Percentiles rank a stretch among this genome's conserved stretches.
Evolutionary conservation across 2,329 filamentous ascomycete genomes (phyloP).

Genomic region (Pestalotiopsis sp.): DNA sequence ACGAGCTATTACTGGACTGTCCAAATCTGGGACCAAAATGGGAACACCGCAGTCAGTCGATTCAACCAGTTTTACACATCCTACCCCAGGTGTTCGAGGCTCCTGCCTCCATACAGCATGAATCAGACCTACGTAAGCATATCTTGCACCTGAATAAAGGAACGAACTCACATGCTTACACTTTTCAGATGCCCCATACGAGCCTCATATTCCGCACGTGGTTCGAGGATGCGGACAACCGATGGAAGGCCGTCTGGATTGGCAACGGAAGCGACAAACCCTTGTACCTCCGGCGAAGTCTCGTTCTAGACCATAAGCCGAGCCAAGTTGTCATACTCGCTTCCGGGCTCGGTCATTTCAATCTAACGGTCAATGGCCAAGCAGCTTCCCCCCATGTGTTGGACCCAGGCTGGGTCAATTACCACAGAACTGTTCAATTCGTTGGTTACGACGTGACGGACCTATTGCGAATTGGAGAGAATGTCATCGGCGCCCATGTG

Average conservation of each 20-base stretch:
- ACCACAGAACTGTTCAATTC: constrained; percentile 43
- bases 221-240: constrained; percentile 41
- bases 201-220: constrained; percentile 44
- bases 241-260: constrained; percentile 44
- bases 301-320: constrained; percentile 32
- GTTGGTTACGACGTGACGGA: constrained; percentile 44
- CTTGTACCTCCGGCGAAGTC: constrained; percentile 38
- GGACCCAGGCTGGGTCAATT: constrained; percentile 43
- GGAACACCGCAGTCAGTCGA: constrained; percentile 24
- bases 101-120: constrained; percentile 43
- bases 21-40: constrained; percentile 38
- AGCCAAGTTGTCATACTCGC: constrained; percentile 37
- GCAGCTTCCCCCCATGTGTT: constrained; percentile 37
- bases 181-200: constrained; percentile 39
- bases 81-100: constrained; percentile 35
- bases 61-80: constrained; percentile 41
- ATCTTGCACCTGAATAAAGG: neutral
- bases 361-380: constrained; percentile 38
- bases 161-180: neutral
- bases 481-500: constrained; percentile 42
- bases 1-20: constrained; percentile 39
- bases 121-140: constrained; percentile 39
- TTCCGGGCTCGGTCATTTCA: constrained; percentile 43
- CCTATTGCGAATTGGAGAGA: constrained; percentile 33
- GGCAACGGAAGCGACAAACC: constrained; percentile 42